These are phyloP conservation scores for Smallanthus sonchifolius DNA, from an alignment of 129 eudicot species.

Conservation along the genomic window DNA sequence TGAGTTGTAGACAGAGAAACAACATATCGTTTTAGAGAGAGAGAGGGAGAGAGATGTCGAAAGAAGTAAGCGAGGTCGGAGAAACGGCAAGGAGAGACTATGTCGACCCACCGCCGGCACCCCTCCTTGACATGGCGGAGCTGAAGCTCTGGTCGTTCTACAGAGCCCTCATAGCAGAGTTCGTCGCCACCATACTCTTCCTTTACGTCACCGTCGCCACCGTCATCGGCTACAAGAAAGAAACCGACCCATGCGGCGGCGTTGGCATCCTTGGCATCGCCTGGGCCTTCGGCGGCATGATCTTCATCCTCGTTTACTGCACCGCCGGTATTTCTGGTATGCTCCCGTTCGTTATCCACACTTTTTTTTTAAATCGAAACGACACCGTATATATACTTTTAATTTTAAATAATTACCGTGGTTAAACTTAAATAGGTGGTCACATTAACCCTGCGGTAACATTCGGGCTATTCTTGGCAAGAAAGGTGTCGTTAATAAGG, in stretches of 20 bases:
- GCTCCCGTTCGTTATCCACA: neutral
- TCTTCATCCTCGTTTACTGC: conserved; percentile 44
- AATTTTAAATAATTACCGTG: neutral
- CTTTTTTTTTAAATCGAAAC: neutral
- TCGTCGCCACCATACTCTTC: conserved; percentile 37
- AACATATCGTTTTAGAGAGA: neutral
- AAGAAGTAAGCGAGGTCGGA: conserved; percentile 68
- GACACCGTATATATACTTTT: neutral
- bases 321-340: conserved; percentile 51
- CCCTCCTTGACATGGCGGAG: conserved; percentile 37
- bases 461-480: conserved; percentile 45
- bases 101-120: conserved; percentile 44
- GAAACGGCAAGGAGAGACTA: conserved; percentile 37
- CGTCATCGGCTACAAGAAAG: conserved; percentile 40
- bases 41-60: conserved; percentile 46
- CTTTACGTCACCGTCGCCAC: conserved; percentile 43
- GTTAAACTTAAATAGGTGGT: conserved; percentile 26
- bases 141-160: conserved; percentile 44
- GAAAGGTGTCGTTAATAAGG: conserved; percentile 36
- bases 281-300: conserved; percentile 56
- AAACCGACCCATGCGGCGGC: conserved; percentile 37
- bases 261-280: conserved; percentile 46
- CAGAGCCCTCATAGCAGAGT: conserved; percentile 36
- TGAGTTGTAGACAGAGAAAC: conserved; percentile 30
- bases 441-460: conserved; percentile 60